phyloP scores from a whole-genome alignment of 768 basidiomycete species.

The Tephrocybe sp. region DNA sequence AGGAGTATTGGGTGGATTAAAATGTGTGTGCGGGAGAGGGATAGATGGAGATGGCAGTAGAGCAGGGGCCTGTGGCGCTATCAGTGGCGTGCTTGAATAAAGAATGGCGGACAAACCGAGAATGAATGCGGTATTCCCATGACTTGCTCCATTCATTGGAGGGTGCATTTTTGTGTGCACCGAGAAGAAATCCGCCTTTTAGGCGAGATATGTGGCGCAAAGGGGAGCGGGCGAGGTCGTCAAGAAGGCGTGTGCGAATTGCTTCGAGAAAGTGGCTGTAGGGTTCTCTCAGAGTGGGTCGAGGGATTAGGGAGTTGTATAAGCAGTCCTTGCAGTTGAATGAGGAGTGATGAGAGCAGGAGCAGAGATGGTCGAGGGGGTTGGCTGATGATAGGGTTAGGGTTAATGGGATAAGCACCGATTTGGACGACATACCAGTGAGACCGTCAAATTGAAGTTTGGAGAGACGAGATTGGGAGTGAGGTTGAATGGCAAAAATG shows the following conservation, averaged over 20 bases:
- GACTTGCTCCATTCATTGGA: constrained; percentile 63
- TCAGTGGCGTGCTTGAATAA: constrained; percentile 13
- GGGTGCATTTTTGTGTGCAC: constrained; percentile 13
- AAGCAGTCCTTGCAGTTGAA: constrained; percentile 22
- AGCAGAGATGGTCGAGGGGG: constrained; percentile 42
- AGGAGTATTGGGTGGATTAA: constrained; percentile 65
- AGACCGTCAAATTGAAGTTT: constrained; percentile 49
- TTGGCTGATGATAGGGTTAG: constrained; percentile 23
- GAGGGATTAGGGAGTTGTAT: constrained; percentile 35
- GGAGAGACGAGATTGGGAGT: constrained; percentile 31
- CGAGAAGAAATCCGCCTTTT: constrained; percentile 64
- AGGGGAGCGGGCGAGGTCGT: constrained; percentile 51
- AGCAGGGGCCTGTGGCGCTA: constrained; percentile 50
- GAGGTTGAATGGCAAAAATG: constrained; percentile 50
- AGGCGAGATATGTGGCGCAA: constrained; percentile 46
- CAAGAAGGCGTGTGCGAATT: constrained; percentile 52
- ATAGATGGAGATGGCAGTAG: constrained; percentile 59
- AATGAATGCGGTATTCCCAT: constrained; percentile 57
- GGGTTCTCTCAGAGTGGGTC: constrained; percentile 39
- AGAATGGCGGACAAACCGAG: constrained; percentile 35
- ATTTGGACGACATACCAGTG: too few relatives aligned
- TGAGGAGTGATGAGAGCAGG: constrained; percentile 35
- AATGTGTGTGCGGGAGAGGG: constrained; percentile 42
- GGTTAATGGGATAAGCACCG: constrained; percentile 15
- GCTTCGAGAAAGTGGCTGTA: constrained; percentile 62